phyloP scores from a whole-genome alignment of 176 grass and related monocot genomes.

The Tillandsia leiboldiana region DNA sequence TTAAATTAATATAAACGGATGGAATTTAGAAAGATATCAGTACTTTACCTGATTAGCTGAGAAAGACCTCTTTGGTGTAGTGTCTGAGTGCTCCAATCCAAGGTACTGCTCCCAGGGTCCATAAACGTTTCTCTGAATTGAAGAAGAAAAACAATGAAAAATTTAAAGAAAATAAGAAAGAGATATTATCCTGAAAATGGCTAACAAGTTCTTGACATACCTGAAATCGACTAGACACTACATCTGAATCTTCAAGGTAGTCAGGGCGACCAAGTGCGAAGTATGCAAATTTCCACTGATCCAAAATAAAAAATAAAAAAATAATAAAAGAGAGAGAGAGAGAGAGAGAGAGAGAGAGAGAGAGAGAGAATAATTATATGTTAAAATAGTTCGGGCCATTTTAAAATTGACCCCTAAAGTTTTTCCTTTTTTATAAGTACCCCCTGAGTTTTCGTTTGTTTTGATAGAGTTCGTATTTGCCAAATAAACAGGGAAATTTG shows the following conservation, averaged over 20 bases:
- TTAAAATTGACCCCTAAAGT: too few relatives aligned
- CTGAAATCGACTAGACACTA: slow-evolving; percentile 53
- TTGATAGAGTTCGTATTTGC: not conserved
- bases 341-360: too few relatives aligned
- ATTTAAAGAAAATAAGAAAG: slow-evolving; percentile 7
- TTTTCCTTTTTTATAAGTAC: slow-evolving; percentile 2
- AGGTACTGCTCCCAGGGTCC: slow-evolving; percentile 58
- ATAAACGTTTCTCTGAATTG: slow-evolving; percentile 45
- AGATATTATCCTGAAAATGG: not conserved
- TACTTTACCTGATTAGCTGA: slow-evolving; percentile 44
- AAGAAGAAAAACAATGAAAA: slow-evolving; percentile 3
- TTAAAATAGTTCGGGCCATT: not conserved
- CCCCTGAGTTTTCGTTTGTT: not conserved
- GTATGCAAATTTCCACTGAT: slow-evolving; percentile 67
- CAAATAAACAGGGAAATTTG: too few relatives aligned
- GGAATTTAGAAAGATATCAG: not conserved
- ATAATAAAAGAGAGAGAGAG: not conserved
- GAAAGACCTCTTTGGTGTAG: slow-evolving; percentile 37
- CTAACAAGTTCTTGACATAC: slow-evolving; percentile 4
- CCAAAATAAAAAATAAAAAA: slow-evolving; percentile 16
- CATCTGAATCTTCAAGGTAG: slow-evolving; percentile 60
- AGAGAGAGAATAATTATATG: not conserved
- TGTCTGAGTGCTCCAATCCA: slow-evolving; percentile 58
- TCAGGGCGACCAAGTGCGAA: slow-evolving; percentile 37
- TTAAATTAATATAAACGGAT: too few relatives aligned